These are phyloP conservation scores for Aspergillus ibericus DNA, from an alignment of 2,329 filamentous ascomycete genomes.

Conservation along the genomic window DNA sequence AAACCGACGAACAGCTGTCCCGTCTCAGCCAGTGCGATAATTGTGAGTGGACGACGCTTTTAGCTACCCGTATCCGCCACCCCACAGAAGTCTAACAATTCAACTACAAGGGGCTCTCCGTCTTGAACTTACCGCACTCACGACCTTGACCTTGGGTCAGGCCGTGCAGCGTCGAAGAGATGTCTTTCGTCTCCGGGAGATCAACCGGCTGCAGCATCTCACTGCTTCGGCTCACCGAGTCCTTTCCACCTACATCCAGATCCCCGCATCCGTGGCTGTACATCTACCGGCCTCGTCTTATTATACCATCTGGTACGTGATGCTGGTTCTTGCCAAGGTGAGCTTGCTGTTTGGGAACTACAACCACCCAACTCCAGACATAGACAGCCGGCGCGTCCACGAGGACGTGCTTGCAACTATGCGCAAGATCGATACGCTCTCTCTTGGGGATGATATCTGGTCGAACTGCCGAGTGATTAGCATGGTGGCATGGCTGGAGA, in stretches of 20 bases:
- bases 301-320: slow-evolving; percentile 11
- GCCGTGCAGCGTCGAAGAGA: not conserved
- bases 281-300: slow-evolving; percentile 10
- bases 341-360: slow-evolving; percentile 7
- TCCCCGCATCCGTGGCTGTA: not conserved
- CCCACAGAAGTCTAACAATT: not conserved
- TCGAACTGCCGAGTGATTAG: not conserved
- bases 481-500: slow-evolving; percentile 12
- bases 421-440: not conserved
- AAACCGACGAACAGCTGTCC: not conserved
- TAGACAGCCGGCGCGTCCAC: slow-evolving; percentile 2
- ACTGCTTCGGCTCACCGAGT: slow-evolving; percentile 3
- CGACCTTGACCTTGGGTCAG: slow-evolving; percentile 10
- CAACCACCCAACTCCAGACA: not conserved
- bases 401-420: not conserved
- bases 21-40: not conserved
- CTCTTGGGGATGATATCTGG: slow-evolving; percentile 8
- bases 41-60: not conserved
- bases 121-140: slow-evolving; percentile 4
- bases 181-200: slow-evolving; percentile 2
- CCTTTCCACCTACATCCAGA: not conserved
- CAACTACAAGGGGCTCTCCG: not conserved
- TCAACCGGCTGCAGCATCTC: not conserved
- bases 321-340: slow-evolving; percentile 10
- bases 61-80: no score